phyloP scores from a whole-genome alignment of 257 asterid species.

The Scutellaria galericulata region DNA sequence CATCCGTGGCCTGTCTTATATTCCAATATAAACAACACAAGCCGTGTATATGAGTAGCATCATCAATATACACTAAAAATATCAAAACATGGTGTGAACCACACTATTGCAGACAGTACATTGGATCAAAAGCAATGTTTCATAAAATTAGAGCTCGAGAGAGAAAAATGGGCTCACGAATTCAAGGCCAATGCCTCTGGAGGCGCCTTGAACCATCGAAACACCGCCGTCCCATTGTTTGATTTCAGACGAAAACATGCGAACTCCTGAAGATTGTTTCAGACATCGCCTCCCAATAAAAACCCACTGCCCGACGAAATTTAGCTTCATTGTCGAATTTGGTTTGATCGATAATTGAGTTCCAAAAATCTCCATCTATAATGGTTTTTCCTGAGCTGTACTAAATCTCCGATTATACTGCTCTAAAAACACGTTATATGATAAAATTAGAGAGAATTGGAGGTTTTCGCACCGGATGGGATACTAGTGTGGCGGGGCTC shows the following conservation, averaged over 20 bases:
- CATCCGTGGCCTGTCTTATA: neutral
- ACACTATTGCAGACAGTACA: neutral
- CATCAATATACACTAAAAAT: neutral
- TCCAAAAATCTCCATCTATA: conserved; percentile 26
- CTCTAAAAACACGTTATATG: neutral
- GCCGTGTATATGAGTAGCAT: neutral
- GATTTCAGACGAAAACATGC: conserved; percentile 48
- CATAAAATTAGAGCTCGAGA: neutral
- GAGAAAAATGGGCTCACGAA: conserved; percentile 61
- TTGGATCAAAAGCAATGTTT: conserved; percentile 15
- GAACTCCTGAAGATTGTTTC: conserved; percentile 35
- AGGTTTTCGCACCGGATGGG: conserved; percentile 32
- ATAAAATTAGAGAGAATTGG: conserved; percentile 32
- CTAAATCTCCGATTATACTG: neutral
- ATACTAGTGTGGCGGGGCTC: neutral
- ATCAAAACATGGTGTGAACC: neutral
- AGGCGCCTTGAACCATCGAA: conserved; percentile 97
- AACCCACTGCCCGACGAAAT: conserved; percentile 41
- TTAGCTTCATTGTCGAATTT: conserved; percentile 49
- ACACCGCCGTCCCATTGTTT: conserved; percentile 62
- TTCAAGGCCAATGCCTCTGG: conserved; percentile 98
- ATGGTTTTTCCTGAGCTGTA: conserved; percentile 29
- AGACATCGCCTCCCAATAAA: conserved; percentile 40
- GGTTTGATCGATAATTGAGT: conserved; percentile 27
- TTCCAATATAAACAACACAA: neutral